Conservation (phyloP, 1,284 basidiomycete species). For the Tetrapyrgos nigripes region DNA sequence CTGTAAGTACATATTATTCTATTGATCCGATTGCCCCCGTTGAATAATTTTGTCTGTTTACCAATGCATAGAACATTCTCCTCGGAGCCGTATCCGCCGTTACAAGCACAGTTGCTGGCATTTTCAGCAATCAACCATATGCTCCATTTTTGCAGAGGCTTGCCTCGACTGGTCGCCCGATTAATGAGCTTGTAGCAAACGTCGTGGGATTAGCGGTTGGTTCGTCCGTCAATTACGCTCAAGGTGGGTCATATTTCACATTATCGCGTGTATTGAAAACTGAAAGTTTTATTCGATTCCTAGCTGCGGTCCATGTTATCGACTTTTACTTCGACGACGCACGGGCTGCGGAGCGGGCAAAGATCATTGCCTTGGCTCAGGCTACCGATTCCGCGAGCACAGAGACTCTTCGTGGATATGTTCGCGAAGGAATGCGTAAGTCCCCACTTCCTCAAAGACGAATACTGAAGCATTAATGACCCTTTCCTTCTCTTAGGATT, state of each 20-base stretch:
- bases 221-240: conserved; percentile 52
- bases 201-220: conserved; percentile 56
- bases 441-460: conserved; percentile 11
- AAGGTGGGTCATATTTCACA: conserved; percentile 29
- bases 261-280: not conserved
- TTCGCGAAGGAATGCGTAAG: conserved; percentile 59
- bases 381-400: conserved; percentile 40
- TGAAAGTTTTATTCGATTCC: not conserved
- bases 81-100: conserved; percentile 20
- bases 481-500: conserved; percentile 33
- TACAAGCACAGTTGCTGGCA: conserved; percentile 33
- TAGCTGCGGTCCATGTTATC: conserved; percentile 51
- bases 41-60: not conserved
- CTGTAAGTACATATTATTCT: not conserved
- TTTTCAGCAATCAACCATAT: no score
- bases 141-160: conserved; percentile 52
- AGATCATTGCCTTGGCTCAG: conserved; percentile 45
- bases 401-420: conserved; percentile 54
- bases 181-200: conserved; percentile 49
- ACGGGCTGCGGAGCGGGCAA: conserved; percentile 41
- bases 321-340: conserved; percentile 62
- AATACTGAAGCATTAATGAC: not conserved
- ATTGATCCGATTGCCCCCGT: not conserved
- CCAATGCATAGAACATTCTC: conserved; percentile 15
- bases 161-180: conserved; percentile 44